Evolutionary conservation across 2,329 filamentous ascomycete species (phyloP).

Genomic region (Pseudogymnoascus sp.): DNA sequence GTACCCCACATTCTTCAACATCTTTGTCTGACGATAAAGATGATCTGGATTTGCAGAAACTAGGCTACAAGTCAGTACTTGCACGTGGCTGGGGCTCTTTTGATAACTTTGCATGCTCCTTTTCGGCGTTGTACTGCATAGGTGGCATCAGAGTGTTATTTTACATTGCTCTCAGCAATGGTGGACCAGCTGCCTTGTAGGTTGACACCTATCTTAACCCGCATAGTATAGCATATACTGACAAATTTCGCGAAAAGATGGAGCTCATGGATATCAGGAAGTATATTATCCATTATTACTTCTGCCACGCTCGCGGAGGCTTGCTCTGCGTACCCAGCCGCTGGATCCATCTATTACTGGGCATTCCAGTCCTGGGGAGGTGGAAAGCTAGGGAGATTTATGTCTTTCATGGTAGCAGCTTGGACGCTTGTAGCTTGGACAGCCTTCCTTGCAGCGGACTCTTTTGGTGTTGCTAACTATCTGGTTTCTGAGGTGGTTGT

Average conservation of each 20-base stretch:
- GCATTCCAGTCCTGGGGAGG: slow-evolving; percentile 24
- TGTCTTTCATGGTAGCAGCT: slow-evolving; percentile 11
- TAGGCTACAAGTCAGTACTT: slow-evolving; percentile 23
- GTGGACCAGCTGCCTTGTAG: slow-evolving; percentile 17
- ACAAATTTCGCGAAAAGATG: slow-evolving; percentile 3
- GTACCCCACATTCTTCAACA: background rate
- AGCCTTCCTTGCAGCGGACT: slow-evolving; percentile 6
- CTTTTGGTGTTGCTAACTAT: slow-evolving; percentile 8
- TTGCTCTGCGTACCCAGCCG: slow-evolving; percentile 26
- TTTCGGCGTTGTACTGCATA: slow-evolving; percentile 24
- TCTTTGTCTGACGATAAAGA: slow-evolving; percentile 18
- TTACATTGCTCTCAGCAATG: slow-evolving; percentile 23
- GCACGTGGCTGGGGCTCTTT: slow-evolving; percentile 23
- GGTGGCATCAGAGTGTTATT: slow-evolving; percentile 25
- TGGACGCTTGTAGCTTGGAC: slow-evolving; percentile 13
- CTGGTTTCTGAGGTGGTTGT: slow-evolving; percentile 6
- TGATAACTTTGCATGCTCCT: slow-evolving; percentile 24
- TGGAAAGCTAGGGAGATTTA: slow-evolving; percentile 9
- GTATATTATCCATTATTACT: slow-evolving; percentile 18
- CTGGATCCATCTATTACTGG: slow-evolving; percentile 28
- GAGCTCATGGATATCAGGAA: slow-evolving; percentile 12
- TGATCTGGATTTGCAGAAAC: slow-evolving; percentile 21
- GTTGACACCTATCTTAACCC: background rate
- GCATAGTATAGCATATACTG: background rate
- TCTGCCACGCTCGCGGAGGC: slow-evolving; percentile 26